A percentile compares a stretch with the other conserved stretches of the same genome.
Conservation (phyloP, 2,329 filamentous ascomycete species). For the Colletotrichum echinochloae region DNA sequence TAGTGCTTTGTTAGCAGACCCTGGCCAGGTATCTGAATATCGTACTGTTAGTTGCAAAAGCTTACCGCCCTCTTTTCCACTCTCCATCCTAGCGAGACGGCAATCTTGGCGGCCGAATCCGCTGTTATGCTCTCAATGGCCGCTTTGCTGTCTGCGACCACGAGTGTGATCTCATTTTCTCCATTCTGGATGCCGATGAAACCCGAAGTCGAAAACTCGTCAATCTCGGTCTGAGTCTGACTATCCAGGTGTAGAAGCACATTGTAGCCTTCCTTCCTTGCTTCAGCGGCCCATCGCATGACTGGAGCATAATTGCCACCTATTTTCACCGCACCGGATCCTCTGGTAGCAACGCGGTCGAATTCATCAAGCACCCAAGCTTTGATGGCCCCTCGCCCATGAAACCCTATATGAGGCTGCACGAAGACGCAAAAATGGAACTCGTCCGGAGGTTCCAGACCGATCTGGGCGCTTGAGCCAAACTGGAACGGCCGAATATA, state of each 20-base stretch:
- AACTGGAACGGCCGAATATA: constrained; percentile 77
- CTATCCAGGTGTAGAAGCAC: constrained; percentile 78
- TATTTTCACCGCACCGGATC: constrained; percentile 74
- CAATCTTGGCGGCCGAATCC: not conserved
- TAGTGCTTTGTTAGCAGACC: not conserved
- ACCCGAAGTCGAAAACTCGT: constrained; percentile 76
- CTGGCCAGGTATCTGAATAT: not conserved
- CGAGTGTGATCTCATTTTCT: not conserved
- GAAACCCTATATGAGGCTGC: constrained; percentile 64
- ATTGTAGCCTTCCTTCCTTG: constrained; percentile 55
- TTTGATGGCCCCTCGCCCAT: constrained; percentile 56
- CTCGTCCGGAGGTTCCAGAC: constrained; percentile 59
- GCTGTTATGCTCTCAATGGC: constrained; percentile 19
- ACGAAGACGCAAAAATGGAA: constrained; percentile 74
- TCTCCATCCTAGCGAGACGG: not conserved
- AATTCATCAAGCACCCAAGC: constrained; percentile 76
- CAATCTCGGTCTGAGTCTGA: constrained; percentile 70
- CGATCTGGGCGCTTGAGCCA: constrained; percentile 51
- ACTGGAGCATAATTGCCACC: constrained; percentile 80
- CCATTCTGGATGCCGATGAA: constrained; percentile 67
- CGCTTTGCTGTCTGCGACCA: constrained; percentile 5
- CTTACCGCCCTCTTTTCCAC: constrained; percentile 10
- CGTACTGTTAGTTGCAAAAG: not conserved
- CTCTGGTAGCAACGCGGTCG: constrained; percentile 74
- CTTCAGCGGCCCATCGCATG: not conserved